A percentile compares a stretch with the other conserved stretches of the same genome.
phyloP scores from a whole-genome alignment of 1,284 basidiomycete genomes.

The Waitea zeae region DNA sequence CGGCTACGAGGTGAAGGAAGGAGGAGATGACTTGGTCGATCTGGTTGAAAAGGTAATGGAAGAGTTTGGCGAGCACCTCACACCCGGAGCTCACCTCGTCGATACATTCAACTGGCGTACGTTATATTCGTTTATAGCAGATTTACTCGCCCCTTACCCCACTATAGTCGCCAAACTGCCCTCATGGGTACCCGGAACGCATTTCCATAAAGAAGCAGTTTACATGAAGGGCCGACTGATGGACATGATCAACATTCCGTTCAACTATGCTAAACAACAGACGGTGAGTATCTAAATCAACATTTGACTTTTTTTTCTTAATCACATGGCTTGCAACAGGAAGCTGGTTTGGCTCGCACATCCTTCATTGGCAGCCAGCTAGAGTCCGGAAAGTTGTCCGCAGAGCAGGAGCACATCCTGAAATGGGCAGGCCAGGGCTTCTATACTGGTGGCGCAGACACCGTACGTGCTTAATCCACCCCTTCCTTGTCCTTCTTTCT shows the following conservation, averaged over 20 bases:
- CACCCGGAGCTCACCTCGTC: slow-evolving; percentile 10
- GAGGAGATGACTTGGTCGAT: slow-evolving; percentile 17
- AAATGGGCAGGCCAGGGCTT: slow-evolving; percentile 17
- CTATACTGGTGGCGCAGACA: slow-evolving; percentile 27
- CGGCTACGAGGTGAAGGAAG: slow-evolving; percentile 16
- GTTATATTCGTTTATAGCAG: slow-evolving; percentile 3
- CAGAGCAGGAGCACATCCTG: slow-evolving; percentile 15
- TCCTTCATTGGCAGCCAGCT: too few relatives aligned
- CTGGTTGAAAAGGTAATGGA: slow-evolving; percentile 8
- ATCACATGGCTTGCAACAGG: too few relatives aligned
- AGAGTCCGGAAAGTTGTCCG: slow-evolving; percentile 16
- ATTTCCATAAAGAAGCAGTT: slow-evolving; percentile 16
- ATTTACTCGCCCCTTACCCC: background rate
- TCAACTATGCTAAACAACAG: too few relatives aligned
- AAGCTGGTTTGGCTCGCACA: too few relatives aligned
- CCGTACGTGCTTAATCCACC: slow-evolving; percentile 14
- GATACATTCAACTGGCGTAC: slow-evolving; percentile 10
- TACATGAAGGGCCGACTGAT: slow-evolving; percentile 5
- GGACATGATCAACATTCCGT: too few relatives aligned
- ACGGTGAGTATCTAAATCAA: too few relatives aligned
- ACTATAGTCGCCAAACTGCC: slow-evolving; percentile 21
- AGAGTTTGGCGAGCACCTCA: slow-evolving; percentile 4
- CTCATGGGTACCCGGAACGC: slow-evolving; percentile 21
- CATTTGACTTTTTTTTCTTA: too few relatives aligned
- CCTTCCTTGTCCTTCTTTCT: slow-evolving; percentile 5